Conservation (phyloP, 2,329 filamentous ascomycete species). For the Ascomycota sp. region DNA sequence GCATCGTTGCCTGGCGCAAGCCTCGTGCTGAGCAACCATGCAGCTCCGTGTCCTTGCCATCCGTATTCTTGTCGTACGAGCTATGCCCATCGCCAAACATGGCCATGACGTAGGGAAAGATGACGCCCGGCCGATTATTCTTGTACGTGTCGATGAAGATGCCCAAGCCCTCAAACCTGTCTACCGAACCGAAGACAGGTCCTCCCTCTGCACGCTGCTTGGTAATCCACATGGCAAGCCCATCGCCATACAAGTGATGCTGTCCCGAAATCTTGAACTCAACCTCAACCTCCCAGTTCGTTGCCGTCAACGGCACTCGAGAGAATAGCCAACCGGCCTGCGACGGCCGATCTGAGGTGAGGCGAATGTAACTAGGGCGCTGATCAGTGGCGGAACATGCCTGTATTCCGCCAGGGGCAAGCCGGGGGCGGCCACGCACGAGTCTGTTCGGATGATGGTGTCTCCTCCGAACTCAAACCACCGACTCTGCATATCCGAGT, state of each 20-base stretch:
- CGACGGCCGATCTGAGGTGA: constrained; percentile 77
- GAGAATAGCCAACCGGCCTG: constrained; percentile 90
- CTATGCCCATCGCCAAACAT: constrained; percentile 90
- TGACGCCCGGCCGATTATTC: constrained; percentile 88
- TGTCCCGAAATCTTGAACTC: constrained; percentile 88
- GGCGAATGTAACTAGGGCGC: constrained; percentile 60
- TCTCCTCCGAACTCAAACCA: constrained; percentile 99
- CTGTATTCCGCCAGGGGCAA: background rate
- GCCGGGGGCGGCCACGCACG: constrained; percentile 23
- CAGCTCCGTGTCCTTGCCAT: constrained; percentile 82
- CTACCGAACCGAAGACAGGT: constrained; percentile 68
- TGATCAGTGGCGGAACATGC: background rate
- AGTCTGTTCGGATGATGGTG: constrained; percentile 58
- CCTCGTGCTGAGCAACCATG: constrained; percentile 90
- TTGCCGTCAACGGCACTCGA: constrained; percentile 81
- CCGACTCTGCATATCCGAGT: constrained; percentile 92
- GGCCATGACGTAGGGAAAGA: constrained; percentile 96
- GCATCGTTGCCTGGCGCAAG: constrained; percentile 56
- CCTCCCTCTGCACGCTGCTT: constrained; percentile 70
- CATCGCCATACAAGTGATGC: constrained; percentile 83
- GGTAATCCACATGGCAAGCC: constrained; percentile 95
- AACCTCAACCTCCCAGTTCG: constrained; percentile 95
- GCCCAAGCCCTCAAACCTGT: constrained; percentile 83
- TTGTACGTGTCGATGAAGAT: constrained; percentile 99
- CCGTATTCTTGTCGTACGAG: constrained; percentile 76